Conservation (phyloP, 305 asterid genomes). For the Rubia peregrina region DNA sequence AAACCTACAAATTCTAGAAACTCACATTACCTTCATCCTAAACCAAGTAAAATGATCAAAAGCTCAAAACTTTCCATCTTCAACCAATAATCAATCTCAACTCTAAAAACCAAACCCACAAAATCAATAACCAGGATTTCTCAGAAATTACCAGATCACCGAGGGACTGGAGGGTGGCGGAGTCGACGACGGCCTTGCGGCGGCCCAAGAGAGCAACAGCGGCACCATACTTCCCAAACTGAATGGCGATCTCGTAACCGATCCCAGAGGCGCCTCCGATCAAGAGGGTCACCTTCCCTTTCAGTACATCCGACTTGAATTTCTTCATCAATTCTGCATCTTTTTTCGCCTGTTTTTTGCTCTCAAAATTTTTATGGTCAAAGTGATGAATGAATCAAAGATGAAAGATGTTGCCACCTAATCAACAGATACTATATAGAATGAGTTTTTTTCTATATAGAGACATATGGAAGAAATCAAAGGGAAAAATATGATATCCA, state of each 20-base stretch:
- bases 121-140: not conserved
- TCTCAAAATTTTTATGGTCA: not conserved
- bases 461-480: too few relatives aligned
- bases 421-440: not conserved
- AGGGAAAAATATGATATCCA: too few relatives aligned
- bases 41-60: not conserved
- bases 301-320: constrained; percentile 49
- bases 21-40: not conserved
- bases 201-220: constrained; percentile 93
- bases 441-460: too few relatives aligned
- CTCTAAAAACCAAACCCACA: not conserved
- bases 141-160: constrained; percentile 46
- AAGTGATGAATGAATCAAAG: not conserved
- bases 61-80: not conserved
- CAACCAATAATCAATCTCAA: not conserved
- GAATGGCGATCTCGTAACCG: constrained; percentile 66
- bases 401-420: not conserved
- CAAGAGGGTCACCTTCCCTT: constrained; percentile 71
- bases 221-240: constrained; percentile 86
- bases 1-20: not conserved
- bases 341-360: not conserved
- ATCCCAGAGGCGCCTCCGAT: constrained; percentile 97
- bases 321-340: not conserved
- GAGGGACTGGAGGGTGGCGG: constrained; percentile 52
- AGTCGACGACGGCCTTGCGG: constrained; percentile 53